phyloP scores from a whole-genome alignment of 192 early-diverging fungal genomes.

The Obelidium mucronatum region DNA sequence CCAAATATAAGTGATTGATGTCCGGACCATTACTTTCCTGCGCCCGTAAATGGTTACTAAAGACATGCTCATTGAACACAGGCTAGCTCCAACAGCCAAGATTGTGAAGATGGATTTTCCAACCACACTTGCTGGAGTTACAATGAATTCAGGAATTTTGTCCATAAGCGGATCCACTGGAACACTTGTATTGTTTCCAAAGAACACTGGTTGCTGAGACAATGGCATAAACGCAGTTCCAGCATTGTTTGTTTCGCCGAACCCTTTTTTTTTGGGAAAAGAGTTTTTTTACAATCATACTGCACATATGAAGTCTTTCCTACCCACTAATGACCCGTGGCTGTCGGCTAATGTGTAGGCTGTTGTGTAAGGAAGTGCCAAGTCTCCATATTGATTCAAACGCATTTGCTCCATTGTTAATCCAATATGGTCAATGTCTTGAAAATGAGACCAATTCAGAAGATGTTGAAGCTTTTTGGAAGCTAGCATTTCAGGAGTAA shows the following conservation, averaged over 20 bases:
- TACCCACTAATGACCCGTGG: neutral
- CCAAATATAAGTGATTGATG: neutral
- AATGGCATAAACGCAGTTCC: neutral
- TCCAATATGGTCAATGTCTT: slow-evolving; percentile 3
- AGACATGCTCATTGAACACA: neutral
- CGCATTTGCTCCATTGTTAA: neutral
- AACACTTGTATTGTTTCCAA: neutral
- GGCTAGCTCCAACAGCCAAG: neutral
- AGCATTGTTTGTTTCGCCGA: neutral
- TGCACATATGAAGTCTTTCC: neutral
- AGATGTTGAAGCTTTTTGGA: neutral
- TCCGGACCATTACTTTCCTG: neutral
- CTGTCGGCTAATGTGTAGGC: neutral
- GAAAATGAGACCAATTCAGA: slow-evolving; percentile 14
- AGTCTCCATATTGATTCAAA: neutral
- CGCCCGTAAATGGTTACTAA: neutral
- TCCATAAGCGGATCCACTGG: neutral
- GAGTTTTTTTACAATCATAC: neutral
- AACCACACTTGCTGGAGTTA: neutral
- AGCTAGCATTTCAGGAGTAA: slow-evolving; percentile 19
- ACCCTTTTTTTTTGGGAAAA: no score
- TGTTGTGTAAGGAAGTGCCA: neutral
- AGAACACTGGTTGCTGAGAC: neutral
- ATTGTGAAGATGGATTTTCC: neutral
- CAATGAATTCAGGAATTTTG: neutral